Percentiles rank a stretch among this genome's conserved stretches.
These are phyloP conservation scores for Exophiala mesophila DNA, from an alignment of 2,329 filamentous ascomycete species.

Conservation along the genomic window DNA sequence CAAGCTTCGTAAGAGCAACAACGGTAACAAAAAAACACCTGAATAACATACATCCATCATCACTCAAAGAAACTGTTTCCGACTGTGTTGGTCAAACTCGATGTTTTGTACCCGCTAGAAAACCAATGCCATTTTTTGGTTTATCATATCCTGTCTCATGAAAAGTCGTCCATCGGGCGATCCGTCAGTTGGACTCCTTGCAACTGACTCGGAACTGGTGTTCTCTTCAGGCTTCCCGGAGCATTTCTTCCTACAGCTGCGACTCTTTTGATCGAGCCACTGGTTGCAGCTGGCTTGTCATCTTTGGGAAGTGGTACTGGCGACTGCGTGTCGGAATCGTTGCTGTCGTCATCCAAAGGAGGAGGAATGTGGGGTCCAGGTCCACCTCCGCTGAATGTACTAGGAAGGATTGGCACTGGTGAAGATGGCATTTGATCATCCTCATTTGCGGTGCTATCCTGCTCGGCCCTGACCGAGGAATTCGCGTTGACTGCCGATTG, in stretches of 20 bases:
- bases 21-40: too few relatives aligned
- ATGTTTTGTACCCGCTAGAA: too few relatives aligned
- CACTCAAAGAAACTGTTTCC: too few relatives aligned
- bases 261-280: conserved; percentile 56
- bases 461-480: conserved; percentile 13
- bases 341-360: conserved; percentile 29
- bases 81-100: too few relatives aligned
- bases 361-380: conserved; percentile 31
- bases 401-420: conserved; percentile 38
- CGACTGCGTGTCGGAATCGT: conserved; percentile 11
- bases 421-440: conserved; percentile 21
- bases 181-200: conserved; percentile 59
- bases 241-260: conserved; percentile 36
- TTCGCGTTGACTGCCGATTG: conserved; percentile 23
- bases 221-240: conserved; percentile 35
- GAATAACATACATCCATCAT: too few relatives aligned
- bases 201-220: conserved; percentile 2
- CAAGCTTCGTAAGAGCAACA: too few relatives aligned
- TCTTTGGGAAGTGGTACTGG: conserved; percentile 23
- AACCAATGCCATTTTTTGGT: too few relatives aligned
- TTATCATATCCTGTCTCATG: too few relatives aligned
- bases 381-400: conserved; percentile 27
- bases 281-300: conserved; percentile 31
- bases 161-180: conserved; percentile 70
- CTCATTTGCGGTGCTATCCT: conserved; percentile 1